Percentiles rank a stretch among this genome's conserved stretches.
These are phyloP conservation scores for Talaromyces pinophilus DNA, from an alignment of 2,329 filamentous ascomycete genomes.

Conservation along the genomic window DNA sequence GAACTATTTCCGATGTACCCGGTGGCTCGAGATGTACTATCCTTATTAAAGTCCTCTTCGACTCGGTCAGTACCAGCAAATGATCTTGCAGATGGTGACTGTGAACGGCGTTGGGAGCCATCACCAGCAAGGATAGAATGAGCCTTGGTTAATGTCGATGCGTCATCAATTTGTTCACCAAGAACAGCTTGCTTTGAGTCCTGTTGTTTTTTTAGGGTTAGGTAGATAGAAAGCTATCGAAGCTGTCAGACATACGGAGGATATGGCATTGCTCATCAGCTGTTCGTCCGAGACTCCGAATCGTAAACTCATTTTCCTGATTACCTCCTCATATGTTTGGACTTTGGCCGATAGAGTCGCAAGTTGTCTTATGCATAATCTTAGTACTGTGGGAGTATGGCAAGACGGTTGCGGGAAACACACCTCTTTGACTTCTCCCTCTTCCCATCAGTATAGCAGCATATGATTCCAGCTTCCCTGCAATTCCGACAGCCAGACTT, in stretches of 20 bases:
- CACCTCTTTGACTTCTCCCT: conserved; percentile 49
- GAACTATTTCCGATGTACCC: conserved; percentile 50
- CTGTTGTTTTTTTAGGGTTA: conserved; percentile 17
- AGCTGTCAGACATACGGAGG: conserved; percentile 32
- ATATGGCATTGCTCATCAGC: conserved; percentile 37
- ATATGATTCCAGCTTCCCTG: conserved; percentile 45
- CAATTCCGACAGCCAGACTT: conserved; percentile 48
- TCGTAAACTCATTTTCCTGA: conserved; percentile 38
- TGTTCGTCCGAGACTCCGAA: conserved; percentile 42
- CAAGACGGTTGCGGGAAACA: neutral
- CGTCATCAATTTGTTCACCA: conserved; percentile 28
- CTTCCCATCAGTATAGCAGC: conserved; percentile 50
- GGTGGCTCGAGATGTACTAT: conserved; percentile 41
- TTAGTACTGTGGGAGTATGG: neutral
- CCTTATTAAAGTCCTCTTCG: conserved; percentile 47
- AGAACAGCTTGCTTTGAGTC: conserved; percentile 22
- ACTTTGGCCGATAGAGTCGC: conserved; percentile 46
- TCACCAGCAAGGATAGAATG: conserved; percentile 26
- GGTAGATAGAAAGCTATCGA: neutral
- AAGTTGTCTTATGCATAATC: conserved; percentile 37
- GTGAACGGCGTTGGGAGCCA: conserved; percentile 29
- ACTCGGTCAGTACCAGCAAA: conserved; percentile 43
- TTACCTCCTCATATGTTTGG: conserved; percentile 43
- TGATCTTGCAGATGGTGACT: conserved; percentile 35
- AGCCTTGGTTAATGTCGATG: conserved; percentile 25